Conservation (phyloP, 2,329 filamentous ascomycete genomes). For the Ascochyta rabiei region DNA sequence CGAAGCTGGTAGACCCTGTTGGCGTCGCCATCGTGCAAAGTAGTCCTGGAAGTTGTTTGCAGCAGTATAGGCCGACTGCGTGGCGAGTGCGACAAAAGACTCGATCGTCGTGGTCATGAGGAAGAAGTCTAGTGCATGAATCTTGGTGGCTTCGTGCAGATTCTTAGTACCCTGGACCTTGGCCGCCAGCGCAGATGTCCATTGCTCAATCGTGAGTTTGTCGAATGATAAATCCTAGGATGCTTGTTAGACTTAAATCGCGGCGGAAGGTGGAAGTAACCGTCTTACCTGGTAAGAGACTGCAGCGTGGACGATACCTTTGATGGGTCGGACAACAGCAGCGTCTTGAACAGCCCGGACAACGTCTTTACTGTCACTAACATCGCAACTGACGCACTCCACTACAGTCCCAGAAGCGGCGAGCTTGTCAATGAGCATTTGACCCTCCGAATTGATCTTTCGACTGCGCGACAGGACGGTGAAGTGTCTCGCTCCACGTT, state of each 20-base stretch:
- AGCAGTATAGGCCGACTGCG: constrained; percentile 30
- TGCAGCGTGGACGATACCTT: constrained; percentile 24
- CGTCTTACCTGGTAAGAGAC: no score
- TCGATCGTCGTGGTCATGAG: constrained; percentile 27
- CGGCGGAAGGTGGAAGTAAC: no score
- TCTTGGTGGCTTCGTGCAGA: constrained; percentile 26
- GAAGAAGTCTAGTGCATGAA: constrained; percentile 34
- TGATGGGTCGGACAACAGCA: constrained; percentile 8
- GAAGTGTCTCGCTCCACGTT: constrained; percentile 25
- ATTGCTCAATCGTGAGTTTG: no score
- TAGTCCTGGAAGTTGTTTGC: constrained; percentile 30
- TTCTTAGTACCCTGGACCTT: constrained; percentile 38
- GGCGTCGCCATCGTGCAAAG: constrained; percentile 25
- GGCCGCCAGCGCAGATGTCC: constrained; percentile 11
- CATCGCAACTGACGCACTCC: constrained; percentile 1
- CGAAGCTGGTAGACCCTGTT: constrained; percentile 21
- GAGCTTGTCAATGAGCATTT: not conserved
- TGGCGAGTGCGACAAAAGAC: constrained; percentile 18
- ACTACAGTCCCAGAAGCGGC: constrained; percentile 2
- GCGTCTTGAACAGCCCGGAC: no score
- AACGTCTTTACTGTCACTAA: no score
- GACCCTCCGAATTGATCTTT: not conserved
- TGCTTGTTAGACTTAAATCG: no score
- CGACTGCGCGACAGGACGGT: constrained; percentile 14
- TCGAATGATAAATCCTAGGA: no score